A percentile compares a stretch with the other conserved stretches of the same genome.
Conservation (phyloP, 139 green algal species). For the Limnomonas spitsbergensis region DNA sequence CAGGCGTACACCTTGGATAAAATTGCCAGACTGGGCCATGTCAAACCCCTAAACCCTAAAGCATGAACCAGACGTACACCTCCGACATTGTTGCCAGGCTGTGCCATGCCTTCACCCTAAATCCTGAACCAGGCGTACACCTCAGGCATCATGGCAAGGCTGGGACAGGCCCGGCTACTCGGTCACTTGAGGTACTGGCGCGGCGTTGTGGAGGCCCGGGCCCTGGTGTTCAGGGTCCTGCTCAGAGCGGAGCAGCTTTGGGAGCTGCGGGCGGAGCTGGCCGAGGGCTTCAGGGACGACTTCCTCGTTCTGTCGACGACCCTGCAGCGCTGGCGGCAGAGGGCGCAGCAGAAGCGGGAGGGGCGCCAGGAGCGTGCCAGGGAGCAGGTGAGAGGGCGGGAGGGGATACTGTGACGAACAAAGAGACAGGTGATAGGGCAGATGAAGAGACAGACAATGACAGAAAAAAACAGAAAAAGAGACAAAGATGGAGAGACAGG, state of each 20-base stretch:
- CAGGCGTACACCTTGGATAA: neutral
- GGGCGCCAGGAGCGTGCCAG: neutral
- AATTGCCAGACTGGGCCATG: neutral
- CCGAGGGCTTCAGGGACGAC: neutral
- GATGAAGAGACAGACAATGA: neutral
- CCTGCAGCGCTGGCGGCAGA: neutral
- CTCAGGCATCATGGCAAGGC: neutral
- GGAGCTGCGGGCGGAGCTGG: neutral
- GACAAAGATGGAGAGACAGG: no score
- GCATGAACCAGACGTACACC: neutral
- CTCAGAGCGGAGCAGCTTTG: neutral
- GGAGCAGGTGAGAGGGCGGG: neutral
- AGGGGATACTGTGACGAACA: no score
- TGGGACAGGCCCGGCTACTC: neutral
- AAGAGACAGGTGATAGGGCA: no score
- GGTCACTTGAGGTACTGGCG: neutral
- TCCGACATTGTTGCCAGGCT: neutral
- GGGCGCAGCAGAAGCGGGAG: neutral
- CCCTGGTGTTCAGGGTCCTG: conserved; percentile 1
- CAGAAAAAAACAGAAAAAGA: neutral
- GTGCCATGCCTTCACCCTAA: neutral
- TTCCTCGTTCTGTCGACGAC: neutral
- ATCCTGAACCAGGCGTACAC: neutral
- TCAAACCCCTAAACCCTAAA: neutral
- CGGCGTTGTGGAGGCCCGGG: neutral